phyloP scores from a whole-genome alignment of 352 stramenopile species.

The Phytophthora rubi region DNA sequence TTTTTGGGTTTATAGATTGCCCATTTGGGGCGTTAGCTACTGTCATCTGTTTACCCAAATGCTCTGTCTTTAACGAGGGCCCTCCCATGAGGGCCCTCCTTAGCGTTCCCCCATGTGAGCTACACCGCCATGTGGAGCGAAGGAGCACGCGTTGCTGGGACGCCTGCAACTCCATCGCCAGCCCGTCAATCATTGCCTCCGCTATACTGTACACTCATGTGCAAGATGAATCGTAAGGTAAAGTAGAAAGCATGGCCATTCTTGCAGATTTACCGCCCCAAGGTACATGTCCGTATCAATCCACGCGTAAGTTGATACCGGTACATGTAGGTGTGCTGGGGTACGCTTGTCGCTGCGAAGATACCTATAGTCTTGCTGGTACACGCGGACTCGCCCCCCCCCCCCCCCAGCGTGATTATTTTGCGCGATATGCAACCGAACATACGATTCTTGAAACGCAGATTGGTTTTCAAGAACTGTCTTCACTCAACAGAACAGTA shows the following conservation, averaged over 20 bases:
- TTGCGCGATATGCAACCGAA: slow-evolving; percentile 27
- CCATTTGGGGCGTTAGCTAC: too few species aligned
- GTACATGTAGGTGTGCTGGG: too few species aligned
- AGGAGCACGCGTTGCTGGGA: slow-evolving; percentile 4
- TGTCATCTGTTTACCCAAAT: too few species aligned
- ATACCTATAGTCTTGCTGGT: too few species aligned
- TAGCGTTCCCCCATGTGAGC: slow-evolving; percentile 10
- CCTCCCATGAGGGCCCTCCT: too few species aligned
- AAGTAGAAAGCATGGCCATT: neutral
- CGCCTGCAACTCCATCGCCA: slow-evolving; percentile 8
- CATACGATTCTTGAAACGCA: slow-evolving; percentile 38
- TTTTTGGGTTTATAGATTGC: too few species aligned
- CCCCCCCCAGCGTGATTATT: slow-evolving; percentile 12
- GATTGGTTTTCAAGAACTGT: slow-evolving; percentile 23
- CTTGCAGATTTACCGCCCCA: too few species aligned
- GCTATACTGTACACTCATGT: slow-evolving; percentile 9
- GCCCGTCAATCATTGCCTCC: slow-evolving; percentile 18
- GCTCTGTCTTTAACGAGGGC: too few species aligned
- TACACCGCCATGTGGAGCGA: slow-evolving; percentile 26
- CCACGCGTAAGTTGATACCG: neutral
- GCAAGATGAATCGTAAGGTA: slow-evolving; percentile 15
- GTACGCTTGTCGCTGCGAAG: neutral
- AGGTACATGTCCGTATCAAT: too few species aligned
- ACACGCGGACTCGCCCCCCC: neutral
- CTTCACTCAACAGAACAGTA: neutral